Evolutionary conservation across 1,284 basidiomycete genomes (phyloP), one percentile per base, ranked within the genome.

Genomic region (Grifola frondosa): DNA sequence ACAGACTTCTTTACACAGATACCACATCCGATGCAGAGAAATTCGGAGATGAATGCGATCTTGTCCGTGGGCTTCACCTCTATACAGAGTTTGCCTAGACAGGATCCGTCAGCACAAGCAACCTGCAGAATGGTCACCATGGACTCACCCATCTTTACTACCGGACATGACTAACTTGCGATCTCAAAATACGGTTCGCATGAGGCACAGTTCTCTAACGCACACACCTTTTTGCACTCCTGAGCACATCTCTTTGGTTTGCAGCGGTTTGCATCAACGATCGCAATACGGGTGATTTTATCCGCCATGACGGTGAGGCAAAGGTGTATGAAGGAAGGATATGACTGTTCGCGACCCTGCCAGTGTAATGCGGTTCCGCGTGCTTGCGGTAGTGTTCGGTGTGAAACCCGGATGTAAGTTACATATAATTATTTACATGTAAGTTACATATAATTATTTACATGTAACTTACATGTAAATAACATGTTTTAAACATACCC

Each of bases 21-120:
- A 88, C 94, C 94, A 68, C 94, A 97, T 61, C 93, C 93, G 53
- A 96, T 96, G 65, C 93, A 96, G 42, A 98, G 72, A 65, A 95
- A 92, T 68, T 97, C 94, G 22, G 95, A 97, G 69, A 98, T 88
- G 78, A 94, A 97, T 3, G 95, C 88, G 68, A 97, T 97, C 76
- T 95, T 96, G 72, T 96, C 91, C 12, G 84, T 78, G 12, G 92
- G 68, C 63, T 91, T 93, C 54, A 98, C 95, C 71, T 97, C 95
- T 59, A 97, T 97, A 77, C 95, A 98, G 21, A 97, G 76, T 71
- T 97, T 97, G 31, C 94, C 91, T 93, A 39, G 2, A 22, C n/a
- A 28, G 5, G 9, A 13, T 11, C 11, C 7, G 16, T 54, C 26
- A 52, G 48, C 29, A 8, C 20, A 2, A 30, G 19, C 44, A 34